Evolutionary conservation across 345 rosid species (phyloP).

Genomic region (Toxicodendron radicans): DNA sequence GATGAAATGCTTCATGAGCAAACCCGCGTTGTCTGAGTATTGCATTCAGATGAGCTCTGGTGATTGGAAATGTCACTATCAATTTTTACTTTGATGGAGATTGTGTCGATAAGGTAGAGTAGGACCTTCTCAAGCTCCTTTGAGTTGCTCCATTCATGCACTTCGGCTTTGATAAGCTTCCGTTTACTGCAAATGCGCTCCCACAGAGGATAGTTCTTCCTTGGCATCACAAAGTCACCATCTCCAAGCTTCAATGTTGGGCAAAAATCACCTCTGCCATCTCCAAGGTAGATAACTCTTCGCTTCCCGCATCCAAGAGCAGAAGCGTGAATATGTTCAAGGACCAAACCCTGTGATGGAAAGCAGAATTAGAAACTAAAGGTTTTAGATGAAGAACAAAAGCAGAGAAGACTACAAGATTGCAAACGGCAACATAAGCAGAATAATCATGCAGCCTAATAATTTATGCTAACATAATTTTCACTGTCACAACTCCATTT

Average conservation of each 20-base stretch:
- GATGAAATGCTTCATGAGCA: conserved; percentile 7
- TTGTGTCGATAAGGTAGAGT: conserved; percentile 38
- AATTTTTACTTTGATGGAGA: conserved; percentile 22
- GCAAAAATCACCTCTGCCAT: conserved; percentile 83
- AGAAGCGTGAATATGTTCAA: conserved; percentile 46
- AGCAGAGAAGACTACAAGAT: not conserved
- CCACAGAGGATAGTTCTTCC: conserved; percentile 70
- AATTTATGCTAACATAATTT: not conserved
- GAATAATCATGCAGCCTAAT: not conserved
- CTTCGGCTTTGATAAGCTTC: conserved; percentile 57
- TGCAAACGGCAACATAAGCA: not conserved
- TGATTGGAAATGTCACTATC: conserved; percentile 3
- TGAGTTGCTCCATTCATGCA: conserved; percentile 68
- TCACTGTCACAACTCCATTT: not conserved
- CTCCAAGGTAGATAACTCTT: conserved; percentile 73
- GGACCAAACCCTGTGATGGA: conserved; percentile 57
- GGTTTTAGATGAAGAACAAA: not conserved
- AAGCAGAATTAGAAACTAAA: conserved; percentile 1
- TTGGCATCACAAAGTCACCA: conserved; percentile 69
- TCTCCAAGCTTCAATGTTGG: conserved; percentile 61
- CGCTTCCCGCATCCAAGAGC: conserved; percentile 22
- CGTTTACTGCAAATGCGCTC: conserved; percentile 38
- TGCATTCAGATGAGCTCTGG: conserved; percentile 13
- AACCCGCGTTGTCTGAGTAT: conserved; percentile 6
- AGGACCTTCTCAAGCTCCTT: conserved; percentile 57